Evolutionary conservation across 1,139 yeast species (phyloP).

Genomic region (Suhomyces guaymorum): DNA sequence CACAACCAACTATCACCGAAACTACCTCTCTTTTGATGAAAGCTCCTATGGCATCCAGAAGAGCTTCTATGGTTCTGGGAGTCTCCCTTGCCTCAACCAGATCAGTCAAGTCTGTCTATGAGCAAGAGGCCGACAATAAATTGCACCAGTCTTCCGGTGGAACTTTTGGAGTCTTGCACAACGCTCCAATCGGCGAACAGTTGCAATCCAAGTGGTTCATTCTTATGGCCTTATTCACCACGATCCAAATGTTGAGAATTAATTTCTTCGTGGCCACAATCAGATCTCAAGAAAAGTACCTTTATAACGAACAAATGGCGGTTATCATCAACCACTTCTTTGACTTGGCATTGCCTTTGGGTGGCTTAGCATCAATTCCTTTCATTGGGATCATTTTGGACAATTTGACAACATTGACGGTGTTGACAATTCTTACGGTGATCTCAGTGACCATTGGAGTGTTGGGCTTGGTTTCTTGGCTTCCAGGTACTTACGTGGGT

Average conservation of each 20-base stretch:
- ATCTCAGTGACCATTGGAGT: slow-evolving; percentile 66
- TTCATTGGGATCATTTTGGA: slow-evolving; percentile 83
- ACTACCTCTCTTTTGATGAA: slow-evolving; percentile 44
- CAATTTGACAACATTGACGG: slow-evolving; percentile 62
- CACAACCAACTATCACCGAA: slow-evolving; percentile 44
- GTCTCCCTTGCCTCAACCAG: slow-evolving; percentile 32
- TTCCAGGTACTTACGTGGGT: slow-evolving; percentile 59
- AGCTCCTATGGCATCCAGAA: slow-evolving; percentile 33
- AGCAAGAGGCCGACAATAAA: slow-evolving; percentile 61
- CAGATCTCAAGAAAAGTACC: slow-evolving; percentile 71
- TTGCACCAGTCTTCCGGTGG: slow-evolving; percentile 64
- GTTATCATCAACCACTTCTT: slow-evolving; percentile 67
- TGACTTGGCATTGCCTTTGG: slow-evolving; percentile 82
- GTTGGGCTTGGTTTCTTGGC: slow-evolving; percentile 59
- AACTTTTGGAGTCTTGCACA: slow-evolving; percentile 83
- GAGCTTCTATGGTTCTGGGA: slow-evolving; percentile 40
- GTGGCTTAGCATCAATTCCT: slow-evolving; percentile 84
- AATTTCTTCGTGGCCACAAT: slow-evolving; percentile 91
- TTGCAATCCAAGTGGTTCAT: slow-evolving; percentile 75
- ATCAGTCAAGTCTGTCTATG: slow-evolving; percentile 58
- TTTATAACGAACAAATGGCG: slow-evolving; percentile 59
- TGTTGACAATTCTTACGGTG: slow-evolving; percentile 52
- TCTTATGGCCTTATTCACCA: slow-evolving; percentile 74
- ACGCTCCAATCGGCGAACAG: slow-evolving; percentile 60
- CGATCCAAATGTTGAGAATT: slow-evolving; percentile 85